These are phyloP conservation scores for Dipteronia sinensis DNA, from an alignment of 345 rosid species.

Conservation along the genomic window DNA sequence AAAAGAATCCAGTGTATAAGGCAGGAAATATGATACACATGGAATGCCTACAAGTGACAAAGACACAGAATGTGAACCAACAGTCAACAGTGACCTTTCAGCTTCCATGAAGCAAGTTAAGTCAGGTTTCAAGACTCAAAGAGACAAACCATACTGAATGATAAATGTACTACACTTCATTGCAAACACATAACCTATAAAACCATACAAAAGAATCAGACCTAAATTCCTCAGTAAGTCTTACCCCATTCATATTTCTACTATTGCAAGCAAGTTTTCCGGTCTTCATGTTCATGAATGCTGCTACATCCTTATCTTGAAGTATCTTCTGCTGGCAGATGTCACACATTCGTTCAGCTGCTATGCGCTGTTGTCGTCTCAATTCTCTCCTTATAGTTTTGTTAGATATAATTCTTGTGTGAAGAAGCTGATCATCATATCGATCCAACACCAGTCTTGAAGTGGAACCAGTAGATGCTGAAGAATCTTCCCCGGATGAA, in stretches of 20 bases:
- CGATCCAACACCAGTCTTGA: slow-evolving; percentile 52
- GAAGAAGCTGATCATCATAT: slow-evolving; percentile 61
- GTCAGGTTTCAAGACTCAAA: background rate
- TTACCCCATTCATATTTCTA: slow-evolving; percentile 80
- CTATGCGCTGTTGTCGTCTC: slow-evolving; percentile 75
- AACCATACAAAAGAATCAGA: slow-evolving; percentile 6
- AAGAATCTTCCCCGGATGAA: slow-evolving; percentile 72
- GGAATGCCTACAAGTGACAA: slow-evolving; percentile 64
- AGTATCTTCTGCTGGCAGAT: slow-evolving; percentile 92
- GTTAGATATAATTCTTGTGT: slow-evolving; percentile 55
- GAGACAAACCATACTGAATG: background rate
- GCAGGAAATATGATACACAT: slow-evolving; percentile 88
- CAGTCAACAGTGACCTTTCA: background rate
- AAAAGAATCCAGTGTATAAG: slow-evolving; percentile 88
- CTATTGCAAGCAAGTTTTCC: slow-evolving; percentile 82
- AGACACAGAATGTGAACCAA: background rate
- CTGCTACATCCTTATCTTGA: slow-evolving; percentile 78
- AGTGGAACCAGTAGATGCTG: slow-evolving; percentile 44
- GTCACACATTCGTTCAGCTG: slow-evolving; percentile 87
- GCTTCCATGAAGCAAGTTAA: background rate
- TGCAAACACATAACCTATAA: slow-evolving; percentile 6
- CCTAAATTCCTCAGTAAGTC: slow-evolving; percentile 8
- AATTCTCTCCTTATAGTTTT: slow-evolving; percentile 70
- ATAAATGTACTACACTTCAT: background rate
- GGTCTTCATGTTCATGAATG: slow-evolving; percentile 75